phyloP scores from a whole-genome alignment of 306 rosid species.

The Carpinus fangiana region DNA sequence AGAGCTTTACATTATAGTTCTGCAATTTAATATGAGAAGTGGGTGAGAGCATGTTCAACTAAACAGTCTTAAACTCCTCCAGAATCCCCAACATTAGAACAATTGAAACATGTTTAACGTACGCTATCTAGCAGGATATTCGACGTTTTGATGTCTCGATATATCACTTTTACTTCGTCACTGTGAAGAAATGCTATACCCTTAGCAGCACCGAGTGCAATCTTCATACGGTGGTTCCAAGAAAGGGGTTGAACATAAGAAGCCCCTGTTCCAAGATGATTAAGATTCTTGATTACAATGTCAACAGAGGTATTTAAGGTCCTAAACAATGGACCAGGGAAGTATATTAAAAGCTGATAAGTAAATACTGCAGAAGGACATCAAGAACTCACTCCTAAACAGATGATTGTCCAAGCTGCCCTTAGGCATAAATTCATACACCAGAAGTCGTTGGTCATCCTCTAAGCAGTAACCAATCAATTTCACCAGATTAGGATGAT shows the following conservation, averaged over 20 bases:
- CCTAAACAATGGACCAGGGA: constrained; percentile 6
- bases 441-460: constrained; percentile 90
- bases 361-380: constrained; percentile 6
- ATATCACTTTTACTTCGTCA: constrained; percentile 89
- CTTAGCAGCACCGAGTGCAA: constrained; percentile 87
- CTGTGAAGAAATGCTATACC: constrained; percentile 97
- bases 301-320: constrained; percentile 7
- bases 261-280: constrained; percentile 56
- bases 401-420: constrained; percentile 94
- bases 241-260: constrained; percentile 87
- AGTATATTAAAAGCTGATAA: constrained; percentile 12
- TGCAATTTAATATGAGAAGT: constrained; percentile 34
- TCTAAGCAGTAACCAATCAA: constrained; percentile 94
- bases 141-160: constrained; percentile 81
- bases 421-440: constrained; percentile 85
- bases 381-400: constrained; percentile 76
- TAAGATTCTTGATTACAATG: constrained; percentile 10
- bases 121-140: constrained; percentile 85
- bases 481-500: constrained; percentile 90
- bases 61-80: constrained; percentile 1
- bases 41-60: constrained; percentile 25
- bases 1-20: constrained; percentile 78
- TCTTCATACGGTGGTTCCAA: constrained; percentile 81
- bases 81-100: constrained; percentile 1
- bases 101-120: constrained; percentile 23